A percentile compares a stretch with the other conserved stretches of the same genome.
Evolutionary conservation across 2,329 filamentous ascomycete species (phyloP).

Genomic region (Fusarium hainanense): DNA sequence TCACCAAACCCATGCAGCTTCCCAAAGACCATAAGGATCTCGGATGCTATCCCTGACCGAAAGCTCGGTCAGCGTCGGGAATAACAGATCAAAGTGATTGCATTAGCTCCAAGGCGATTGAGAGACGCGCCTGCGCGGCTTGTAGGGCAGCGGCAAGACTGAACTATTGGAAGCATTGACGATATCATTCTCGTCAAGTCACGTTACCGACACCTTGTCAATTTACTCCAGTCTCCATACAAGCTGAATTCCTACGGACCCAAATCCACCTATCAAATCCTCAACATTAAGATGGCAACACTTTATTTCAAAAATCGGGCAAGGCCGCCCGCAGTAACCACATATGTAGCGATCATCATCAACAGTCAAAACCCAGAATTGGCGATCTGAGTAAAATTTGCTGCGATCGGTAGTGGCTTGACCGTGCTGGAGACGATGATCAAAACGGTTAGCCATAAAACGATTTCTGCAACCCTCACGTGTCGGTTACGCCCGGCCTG

Average conservation of each 20-base stretch:
- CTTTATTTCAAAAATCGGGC: not conserved
- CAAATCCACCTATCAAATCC: not conserved
- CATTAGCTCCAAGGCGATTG: not conserved
- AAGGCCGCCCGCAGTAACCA: not conserved
- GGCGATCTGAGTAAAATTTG: not conserved
- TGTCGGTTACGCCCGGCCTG: slow-evolving; percentile 20
- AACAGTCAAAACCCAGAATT: too few relatives aligned
- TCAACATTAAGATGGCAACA: not conserved
- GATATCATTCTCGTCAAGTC: not conserved
- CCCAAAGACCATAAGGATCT: not conserved
- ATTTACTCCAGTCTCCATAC: not conserved
- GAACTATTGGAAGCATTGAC: not conserved
- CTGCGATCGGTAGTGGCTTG: not conserved
- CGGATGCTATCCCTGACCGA: not conserved
- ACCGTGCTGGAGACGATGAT: not conserved
- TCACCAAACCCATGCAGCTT: not conserved
- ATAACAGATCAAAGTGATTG: not conserved
- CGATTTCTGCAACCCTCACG: slow-evolving; percentile 16
- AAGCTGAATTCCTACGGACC: not conserved
- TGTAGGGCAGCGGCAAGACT: too few relatives aligned
- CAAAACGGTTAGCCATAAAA: not conserved
- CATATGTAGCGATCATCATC: not conserved
- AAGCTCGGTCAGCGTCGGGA: not conserved
- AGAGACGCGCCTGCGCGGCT: not conserved
- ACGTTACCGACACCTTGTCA: not conserved